Evolutionary conservation across 2,329 filamentous ascomycete species (phyloP), one percentile per base, ranked within the genome.

Genomic region (Claviceps capensis): DNA sequence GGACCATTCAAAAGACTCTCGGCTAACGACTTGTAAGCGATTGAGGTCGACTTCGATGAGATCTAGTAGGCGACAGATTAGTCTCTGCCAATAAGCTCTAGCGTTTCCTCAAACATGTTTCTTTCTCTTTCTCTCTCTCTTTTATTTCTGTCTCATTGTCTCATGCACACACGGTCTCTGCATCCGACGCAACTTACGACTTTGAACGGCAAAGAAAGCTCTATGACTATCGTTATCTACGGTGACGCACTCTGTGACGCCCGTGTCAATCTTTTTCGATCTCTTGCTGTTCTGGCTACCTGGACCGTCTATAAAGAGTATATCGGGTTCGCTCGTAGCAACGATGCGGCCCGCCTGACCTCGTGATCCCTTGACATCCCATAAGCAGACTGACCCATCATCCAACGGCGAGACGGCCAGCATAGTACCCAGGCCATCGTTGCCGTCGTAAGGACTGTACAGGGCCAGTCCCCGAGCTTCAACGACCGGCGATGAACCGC

Each of bases 381-480:
- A 96, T 6, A 95, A 68, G 59, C 84, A 87, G n/a, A 96, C 77
- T 49, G 86, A 88, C 0, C 89, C 89, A 62, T 96, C 87, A 53
- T 94, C 88, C 7, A 95, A 71, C 2, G 89, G 88, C 0, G 85
- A 83, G 16, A 95, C 76, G 0, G 87, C 81, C 51, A 83, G 72
- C 55, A 75, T 56, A 3, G 68, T 69, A 34, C 67, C 69, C 16
- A 59, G 51, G 2, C 62, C 61, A 16, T 76, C 72, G 23, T 78
- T 72, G 17, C 77, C 68, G n/a, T 72, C 69, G 37, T 72, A 74
- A 1, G 73, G 72, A 22, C 68, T 70, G 59, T 84, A 82, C 8
- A 93, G 62, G 0, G 84, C 86, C 59, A 89, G 72, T 0, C 89
- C 89, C 40, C 85, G 82, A 6, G 82, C 81, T 61, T 94, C 88